These are phyloP conservation scores for Puccinellia tenuiflora DNA, from an alignment of 176 grass and related monocot genomes.

Conservation along the genomic window DNA sequence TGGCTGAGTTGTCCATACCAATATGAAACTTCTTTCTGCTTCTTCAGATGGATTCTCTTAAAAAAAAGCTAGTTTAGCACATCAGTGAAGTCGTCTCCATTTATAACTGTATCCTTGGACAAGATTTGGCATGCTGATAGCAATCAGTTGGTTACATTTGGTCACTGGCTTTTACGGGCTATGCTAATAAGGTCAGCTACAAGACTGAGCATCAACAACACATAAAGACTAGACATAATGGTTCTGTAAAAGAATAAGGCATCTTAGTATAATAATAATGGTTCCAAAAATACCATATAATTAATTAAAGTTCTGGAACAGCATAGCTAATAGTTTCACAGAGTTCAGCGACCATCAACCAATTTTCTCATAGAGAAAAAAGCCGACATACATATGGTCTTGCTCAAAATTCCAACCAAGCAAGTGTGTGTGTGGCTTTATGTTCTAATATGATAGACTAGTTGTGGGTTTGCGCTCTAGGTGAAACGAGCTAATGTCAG, in stretches of 20 bases:
- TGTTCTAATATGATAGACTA: neutral
- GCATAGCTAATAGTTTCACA: neutral
- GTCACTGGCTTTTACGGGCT: neutral
- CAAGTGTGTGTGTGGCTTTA: neutral
- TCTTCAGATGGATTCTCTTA: neutral
- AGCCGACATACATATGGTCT: neutral
- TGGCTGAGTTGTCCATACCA: neutral
- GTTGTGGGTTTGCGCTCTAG: neutral
- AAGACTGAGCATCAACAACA: neutral
- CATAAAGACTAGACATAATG: neutral
- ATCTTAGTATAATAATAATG: neutral
- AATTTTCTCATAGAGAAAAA: neutral
- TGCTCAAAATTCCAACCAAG: neutral
- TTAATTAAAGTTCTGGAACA: neutral
- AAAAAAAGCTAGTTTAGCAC: neutral
- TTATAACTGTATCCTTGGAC: neutral
- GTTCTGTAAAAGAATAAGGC: neutral
- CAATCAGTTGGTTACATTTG: neutral
- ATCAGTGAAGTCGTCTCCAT: neutral
- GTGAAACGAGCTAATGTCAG: neutral
- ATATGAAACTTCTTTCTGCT: neutral
- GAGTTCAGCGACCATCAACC: neutral
- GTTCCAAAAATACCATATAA: neutral
- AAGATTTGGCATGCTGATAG: neutral
- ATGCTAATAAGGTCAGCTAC: neutral